phyloP scores from a whole-genome alignment of 139 green algal species.

The Raphidocelis subcapitata region DNA sequence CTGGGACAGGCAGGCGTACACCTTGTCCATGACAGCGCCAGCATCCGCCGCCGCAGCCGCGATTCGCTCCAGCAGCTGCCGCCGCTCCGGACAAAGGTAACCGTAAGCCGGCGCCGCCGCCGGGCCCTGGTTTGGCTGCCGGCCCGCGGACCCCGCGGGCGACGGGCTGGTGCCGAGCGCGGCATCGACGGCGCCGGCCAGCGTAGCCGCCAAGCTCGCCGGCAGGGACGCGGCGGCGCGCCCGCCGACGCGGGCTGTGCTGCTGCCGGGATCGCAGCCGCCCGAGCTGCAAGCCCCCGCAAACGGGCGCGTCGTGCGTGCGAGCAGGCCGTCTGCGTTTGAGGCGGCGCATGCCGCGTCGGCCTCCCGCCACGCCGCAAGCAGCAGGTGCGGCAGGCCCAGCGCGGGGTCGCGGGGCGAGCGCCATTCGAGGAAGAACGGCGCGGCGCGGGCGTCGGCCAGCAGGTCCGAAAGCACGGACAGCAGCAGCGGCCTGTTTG shows the following conservation, averaged over 20 bases:
- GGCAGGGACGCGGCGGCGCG: too few species aligned
- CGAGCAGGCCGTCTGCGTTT: constrained; percentile 35
- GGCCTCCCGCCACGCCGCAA: constrained; percentile 51
- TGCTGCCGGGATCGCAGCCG: too few species aligned
- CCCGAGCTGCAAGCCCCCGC: constrained; percentile 12
- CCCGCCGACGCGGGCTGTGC: too few species aligned
- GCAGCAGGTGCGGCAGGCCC: constrained; percentile 42
- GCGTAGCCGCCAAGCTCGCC: too few species aligned
- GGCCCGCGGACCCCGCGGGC: too few species aligned
- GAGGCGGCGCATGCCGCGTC: constrained; percentile 34
- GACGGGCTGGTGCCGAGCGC: too few species aligned
- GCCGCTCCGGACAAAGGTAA: background rate
- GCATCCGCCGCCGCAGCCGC: background rate
- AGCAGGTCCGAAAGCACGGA: constrained; percentile 51
- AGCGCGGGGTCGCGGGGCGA: background rate
- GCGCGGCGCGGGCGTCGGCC: constrained; percentile 34
- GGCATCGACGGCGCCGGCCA: background rate
- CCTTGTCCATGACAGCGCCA: constrained; percentile 19
- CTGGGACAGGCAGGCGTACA: constrained; percentile 23
- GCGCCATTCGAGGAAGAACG: constrained; percentile 57
- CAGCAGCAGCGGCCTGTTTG: constrained; percentile 34
- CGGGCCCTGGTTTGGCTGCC: background rate
- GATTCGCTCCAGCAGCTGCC: background rate
- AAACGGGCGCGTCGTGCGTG: constrained; percentile 40
- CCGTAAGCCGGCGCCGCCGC: background rate